Base-by-base conservation (phyloP, 352 stramenopile species). In the Phytopythium chamaehyphon region DNA sequence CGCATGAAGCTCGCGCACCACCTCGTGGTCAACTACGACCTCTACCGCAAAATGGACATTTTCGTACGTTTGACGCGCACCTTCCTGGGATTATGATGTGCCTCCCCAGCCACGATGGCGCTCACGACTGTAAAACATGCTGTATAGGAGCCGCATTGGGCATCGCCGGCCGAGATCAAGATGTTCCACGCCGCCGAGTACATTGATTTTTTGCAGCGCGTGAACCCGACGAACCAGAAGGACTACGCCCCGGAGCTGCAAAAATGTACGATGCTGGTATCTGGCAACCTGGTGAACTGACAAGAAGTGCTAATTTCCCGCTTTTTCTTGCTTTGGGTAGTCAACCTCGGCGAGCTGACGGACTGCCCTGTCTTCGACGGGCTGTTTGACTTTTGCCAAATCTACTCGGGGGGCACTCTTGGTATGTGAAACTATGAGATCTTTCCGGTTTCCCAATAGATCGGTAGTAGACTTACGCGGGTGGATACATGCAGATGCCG, bases 341-440 rank as follows among this genome's bases (percentile, higher is more conserved):
- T 97, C 71, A 97, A 96, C 66, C 73, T 98, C 10, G 95, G 95
- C 12, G 94, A 98, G 56, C 88, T 88, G 47, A 97, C 89, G 9
- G 96, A 99, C 71, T 99, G 97, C 71, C 97, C 97, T 1, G 88
- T 99, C 12, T 99, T 99, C 68, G 96, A 99, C 69, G 97, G 96
- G 28, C 78, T 99, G 16, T 99, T 98, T 67, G 93, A 99, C 62
- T 99, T 99, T 71, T 99, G 92, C 53, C 89, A 97, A 53, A 85
- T 99, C 36, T 99, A 99, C 61, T 96, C 96, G 2, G 96, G 97
- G 26, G 96, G 90, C 12, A 98, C 89, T 3, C 61, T 99, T 15
- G 80, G 79, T 89, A 59, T 21, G 64, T 48, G 9, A 9, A n/a
- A n/a, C n/a, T n/a, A n/a, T n/a, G n/a, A n/a, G n/a, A n/a, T n/a